phyloP scores from a whole-genome alignment of 2,329 filamentous ascomycete species.

The Aspergillus fumigatiaffinis region DNA sequence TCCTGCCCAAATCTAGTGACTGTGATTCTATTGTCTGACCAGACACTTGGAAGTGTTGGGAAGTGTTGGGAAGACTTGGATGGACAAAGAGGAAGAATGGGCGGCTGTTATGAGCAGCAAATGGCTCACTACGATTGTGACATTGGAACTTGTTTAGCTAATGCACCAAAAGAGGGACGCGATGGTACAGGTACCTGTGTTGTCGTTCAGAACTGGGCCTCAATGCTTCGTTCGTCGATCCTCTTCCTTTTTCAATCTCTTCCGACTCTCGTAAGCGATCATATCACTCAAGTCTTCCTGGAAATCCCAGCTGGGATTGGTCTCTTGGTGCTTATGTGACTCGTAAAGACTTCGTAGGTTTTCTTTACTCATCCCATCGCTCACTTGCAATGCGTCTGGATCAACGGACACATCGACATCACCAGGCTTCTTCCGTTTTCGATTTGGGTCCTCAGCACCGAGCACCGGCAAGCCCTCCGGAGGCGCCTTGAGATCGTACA shows the following conservation, averaged over 20 bases:
- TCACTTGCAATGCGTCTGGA: constrained; percentile 69
- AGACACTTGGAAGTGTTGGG: too few species aligned
- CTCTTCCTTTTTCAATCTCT: constrained; percentile 83
- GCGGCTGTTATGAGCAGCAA: not conserved
- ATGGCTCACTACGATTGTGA: not conserved
- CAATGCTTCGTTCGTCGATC: constrained; percentile 64
- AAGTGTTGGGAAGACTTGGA: too few species aligned
- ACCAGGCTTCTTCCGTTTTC: constrained; percentile 92
- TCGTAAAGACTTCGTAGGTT: constrained; percentile 79
- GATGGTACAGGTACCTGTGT: not conserved
- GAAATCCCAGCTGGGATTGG: constrained; percentile 68
- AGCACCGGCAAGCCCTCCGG: constrained; percentile 65
- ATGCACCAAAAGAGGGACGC: not conserved
- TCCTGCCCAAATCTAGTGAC: too few species aligned
- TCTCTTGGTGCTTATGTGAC: constrained; percentile 59
- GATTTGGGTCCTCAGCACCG: constrained; percentile 69
- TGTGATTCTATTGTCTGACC: too few species aligned
- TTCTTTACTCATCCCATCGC: constrained; percentile 79
- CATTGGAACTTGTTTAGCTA: not conserved
- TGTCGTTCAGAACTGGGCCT: not conserved
- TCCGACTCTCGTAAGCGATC: constrained; percentile 89
- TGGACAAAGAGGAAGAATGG: too few species aligned
- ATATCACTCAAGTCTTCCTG: constrained; percentile 93
- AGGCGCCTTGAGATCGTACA: constrained; percentile 75
- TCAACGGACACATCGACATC: constrained; percentile 93